These are phyloP conservation scores for Naganishia sp. DNA, from an alignment of 1,284 basidiomycete species.

Conservation along the genomic window DNA sequence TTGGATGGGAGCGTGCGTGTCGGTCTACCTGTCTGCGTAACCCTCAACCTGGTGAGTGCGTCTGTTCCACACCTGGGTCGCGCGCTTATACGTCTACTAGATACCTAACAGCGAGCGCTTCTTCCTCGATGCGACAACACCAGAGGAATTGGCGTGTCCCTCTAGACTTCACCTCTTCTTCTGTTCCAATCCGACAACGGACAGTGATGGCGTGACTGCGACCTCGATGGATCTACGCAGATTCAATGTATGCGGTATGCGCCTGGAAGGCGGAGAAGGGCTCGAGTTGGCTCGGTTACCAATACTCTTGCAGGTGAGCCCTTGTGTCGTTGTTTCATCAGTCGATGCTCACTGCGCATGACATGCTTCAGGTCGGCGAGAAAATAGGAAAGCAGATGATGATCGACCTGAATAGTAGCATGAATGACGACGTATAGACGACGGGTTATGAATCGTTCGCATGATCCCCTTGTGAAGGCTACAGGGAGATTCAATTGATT, in stretches of 20 bases:
- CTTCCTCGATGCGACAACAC: slow-evolving; percentile 50
- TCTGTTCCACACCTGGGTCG: neutral
- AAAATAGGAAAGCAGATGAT: slow-evolving; percentile 39
- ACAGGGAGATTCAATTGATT: too few species aligned
- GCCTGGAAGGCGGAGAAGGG: slow-evolving; percentile 48
- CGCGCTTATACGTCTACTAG: neutral
- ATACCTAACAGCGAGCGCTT: slow-evolving; percentile 29
- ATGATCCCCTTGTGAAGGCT: too few species aligned
- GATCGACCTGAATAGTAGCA: slow-evolving; percentile 35
- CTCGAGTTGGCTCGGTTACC: slow-evolving; percentile 40
- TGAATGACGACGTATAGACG: slow-evolving; percentile 21
- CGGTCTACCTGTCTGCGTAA: slow-evolving; percentile 48
- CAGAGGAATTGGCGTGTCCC: slow-evolving; percentile 52
- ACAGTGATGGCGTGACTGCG: neutral
- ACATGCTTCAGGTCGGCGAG: slow-evolving; percentile 33
- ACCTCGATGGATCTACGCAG: slow-evolving; percentile 18
- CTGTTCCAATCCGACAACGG: slow-evolving; percentile 19
- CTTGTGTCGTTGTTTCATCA: slow-evolving; percentile 23
- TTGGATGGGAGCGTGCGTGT: slow-evolving; percentile 40
- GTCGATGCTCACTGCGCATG: neutral
- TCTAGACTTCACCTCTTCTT: slow-evolving; percentile 48
- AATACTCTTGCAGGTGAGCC: slow-evolving; percentile 38
- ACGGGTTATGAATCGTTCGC: neutral
- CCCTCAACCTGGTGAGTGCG: slow-evolving; percentile 46
- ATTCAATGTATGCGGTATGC: slow-evolving; percentile 47